Conservation (phyloP, 2,329 filamentous ascomycete genomes). For the Phyllosticta citribraziliensis region DNA sequence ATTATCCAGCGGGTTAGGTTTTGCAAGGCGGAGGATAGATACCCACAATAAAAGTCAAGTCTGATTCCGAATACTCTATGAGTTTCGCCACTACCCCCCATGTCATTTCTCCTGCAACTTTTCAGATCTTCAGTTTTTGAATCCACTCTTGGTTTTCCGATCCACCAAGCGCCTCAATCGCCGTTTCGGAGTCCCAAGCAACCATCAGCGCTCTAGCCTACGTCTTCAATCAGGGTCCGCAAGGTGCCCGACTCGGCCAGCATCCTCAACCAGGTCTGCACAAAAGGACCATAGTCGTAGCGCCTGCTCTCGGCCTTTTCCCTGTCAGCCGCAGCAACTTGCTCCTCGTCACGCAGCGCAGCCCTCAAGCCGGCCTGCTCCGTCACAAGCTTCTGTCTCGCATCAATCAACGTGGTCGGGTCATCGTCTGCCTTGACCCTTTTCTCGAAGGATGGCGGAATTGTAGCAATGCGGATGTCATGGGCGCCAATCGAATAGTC, state of each 20-base stretch:
- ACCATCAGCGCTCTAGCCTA: background rate
- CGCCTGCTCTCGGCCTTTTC: conserved; percentile 44
- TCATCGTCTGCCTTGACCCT: conserved; percentile 16
- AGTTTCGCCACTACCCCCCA: background rate
- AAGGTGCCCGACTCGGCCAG: conserved; percentile 51
- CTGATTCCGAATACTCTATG: background rate
- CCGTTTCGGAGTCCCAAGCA: background rate
- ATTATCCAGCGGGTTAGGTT: background rate
- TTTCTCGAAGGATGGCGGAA: conserved; percentile 12
- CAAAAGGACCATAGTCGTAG: conserved; percentile 59
- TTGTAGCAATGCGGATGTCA: conserved; percentile 13
- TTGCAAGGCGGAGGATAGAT: background rate
- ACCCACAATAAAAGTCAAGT: background rate
- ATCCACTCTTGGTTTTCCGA: no score
- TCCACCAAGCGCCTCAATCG: background rate
- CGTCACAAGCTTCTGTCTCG: conserved; percentile 17
- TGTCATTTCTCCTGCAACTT: background rate
- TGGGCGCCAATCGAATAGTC: conserved; percentile 18
- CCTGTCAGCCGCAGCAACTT: conserved; percentile 38
- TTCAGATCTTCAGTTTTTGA: background rate
- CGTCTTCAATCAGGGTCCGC: conserved; percentile 6
- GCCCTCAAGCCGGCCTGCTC: conserved; percentile 36
- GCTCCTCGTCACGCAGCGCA: conserved; percentile 42
- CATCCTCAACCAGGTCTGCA: conserved; percentile 59
- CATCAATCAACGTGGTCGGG: conserved; percentile 15